A percentile compares a stretch with the other conserved stretches of the same genome.
Conservation (phyloP, 2,329 filamentous ascomycete species). For the Juglanconis juglandina region DNA sequence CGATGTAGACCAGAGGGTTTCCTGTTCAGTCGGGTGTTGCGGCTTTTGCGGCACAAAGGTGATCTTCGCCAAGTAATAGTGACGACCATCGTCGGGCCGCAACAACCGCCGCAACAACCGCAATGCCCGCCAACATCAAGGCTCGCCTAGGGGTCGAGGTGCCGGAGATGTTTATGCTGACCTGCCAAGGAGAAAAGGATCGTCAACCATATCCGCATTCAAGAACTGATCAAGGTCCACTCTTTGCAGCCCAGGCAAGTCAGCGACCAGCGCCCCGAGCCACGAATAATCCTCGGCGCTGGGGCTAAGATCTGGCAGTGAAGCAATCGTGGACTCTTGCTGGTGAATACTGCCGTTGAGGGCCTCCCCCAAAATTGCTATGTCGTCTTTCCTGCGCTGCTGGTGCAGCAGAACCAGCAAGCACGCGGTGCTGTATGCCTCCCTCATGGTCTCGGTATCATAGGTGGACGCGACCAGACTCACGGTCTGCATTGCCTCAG, state of each 20-base stretch:
- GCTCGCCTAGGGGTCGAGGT: too few species aligned
- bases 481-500: constrained; percentile 48
- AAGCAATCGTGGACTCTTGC: constrained; percentile 23
- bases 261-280: constrained; percentile 41
- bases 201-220: constrained; percentile 16
- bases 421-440: constrained; percentile 53
- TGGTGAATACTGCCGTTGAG: constrained; percentile 30
- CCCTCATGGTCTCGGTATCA: constrained; percentile 45
- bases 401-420: constrained; percentile 52
- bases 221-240: constrained; percentile 39
- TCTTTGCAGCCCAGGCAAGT: constrained; percentile 41
- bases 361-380: constrained; percentile 35
- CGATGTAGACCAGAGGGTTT: too few species aligned
- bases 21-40: neutral
- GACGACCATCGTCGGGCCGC: neutral
- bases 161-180: neutral
- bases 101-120: constrained; percentile 17
- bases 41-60: neutral
- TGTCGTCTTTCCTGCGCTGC: constrained; percentile 44
- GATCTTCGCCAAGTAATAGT: neutral
- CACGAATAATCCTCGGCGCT: constrained; percentile 35
- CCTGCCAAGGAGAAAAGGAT: constrained; percentile 2
- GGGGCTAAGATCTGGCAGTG: constrained; percentile 5
- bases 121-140: neutral
- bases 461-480: constrained; percentile 39